Conservation (phyloP, 305 asterid species). For the Solanum hybrid region DNA sequence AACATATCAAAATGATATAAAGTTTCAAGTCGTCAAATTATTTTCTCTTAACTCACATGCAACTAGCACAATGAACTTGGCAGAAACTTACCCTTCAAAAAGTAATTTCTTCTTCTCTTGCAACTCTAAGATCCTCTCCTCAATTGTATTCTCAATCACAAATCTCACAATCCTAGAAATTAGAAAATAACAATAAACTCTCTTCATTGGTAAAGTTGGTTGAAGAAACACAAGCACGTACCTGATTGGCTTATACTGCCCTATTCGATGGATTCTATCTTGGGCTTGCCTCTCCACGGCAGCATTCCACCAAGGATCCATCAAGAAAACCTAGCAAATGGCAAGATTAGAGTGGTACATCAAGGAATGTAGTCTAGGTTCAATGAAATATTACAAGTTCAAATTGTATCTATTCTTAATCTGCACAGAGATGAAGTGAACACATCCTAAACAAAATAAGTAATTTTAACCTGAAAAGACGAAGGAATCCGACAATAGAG, state of each 20-base stretch:
- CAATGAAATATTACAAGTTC: not conserved
- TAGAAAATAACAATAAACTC: not conserved
- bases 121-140: conserved; percentile 76
- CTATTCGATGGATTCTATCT: conserved; percentile 84
- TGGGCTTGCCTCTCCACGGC: conserved; percentile 91
- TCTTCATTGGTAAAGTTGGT: not conserved
- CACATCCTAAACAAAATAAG: not conserved
- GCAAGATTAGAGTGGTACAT: not conserved
- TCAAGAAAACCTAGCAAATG: conserved; percentile 61
- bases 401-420: not conserved
- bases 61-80: not conserved
- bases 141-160: conserved; percentile 65
- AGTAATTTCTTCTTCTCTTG: conserved; percentile 89
- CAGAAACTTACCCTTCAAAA: conserved; percentile 64
- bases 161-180: conserved; percentile 65
- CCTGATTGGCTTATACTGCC: conserved; percentile 83
- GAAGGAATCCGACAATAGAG: not conserved
- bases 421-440: not conserved
- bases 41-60: not conserved
- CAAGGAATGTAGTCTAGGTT: not conserved
- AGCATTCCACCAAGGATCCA: conserved; percentile 99
- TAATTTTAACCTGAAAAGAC: not conserved
- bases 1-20: not conserved
- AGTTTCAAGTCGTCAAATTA: not conserved
- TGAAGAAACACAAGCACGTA: conserved; percentile 5